Percentiles rank a stretch among this genome's conserved stretches.
phyloP scores from a whole-genome alignment of 169 alveolate genomes.

The Cyclospora cayetanensis region DNA sequence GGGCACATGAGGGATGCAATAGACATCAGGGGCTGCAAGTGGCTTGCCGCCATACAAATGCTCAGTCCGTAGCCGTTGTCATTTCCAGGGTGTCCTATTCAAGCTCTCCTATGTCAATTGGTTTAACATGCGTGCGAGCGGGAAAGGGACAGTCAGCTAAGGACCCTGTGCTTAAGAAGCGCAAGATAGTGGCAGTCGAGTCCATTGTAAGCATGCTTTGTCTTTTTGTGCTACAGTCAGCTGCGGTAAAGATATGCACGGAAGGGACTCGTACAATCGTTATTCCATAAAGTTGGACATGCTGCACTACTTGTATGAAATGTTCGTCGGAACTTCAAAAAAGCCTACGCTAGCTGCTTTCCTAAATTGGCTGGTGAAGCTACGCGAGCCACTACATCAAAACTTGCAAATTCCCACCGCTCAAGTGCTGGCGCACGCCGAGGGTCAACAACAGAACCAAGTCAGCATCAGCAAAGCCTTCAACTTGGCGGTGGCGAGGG shows the following conservation, averaged over 20 bases:
- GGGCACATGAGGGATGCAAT: too few relatives aligned
- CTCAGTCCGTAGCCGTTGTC: too few relatives aligned
- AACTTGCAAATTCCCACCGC: slow-evolving; percentile 49
- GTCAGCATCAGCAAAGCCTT: slow-evolving; percentile 51
- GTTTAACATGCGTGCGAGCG: too few relatives aligned
- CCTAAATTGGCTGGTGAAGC: slow-evolving; percentile 29
- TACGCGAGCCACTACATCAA: slow-evolving; percentile 47
- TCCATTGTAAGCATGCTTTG: too few relatives aligned
- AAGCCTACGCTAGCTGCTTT: background rate
- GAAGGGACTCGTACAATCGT: slow-evolving; percentile 27
- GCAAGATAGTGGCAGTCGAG: too few relatives aligned
- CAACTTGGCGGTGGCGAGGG: slow-evolving; percentile 15
- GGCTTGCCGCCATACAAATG: too few relatives aligned
- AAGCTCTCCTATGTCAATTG: too few relatives aligned
- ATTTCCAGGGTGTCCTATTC: too few relatives aligned
- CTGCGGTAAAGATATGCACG: slow-evolving; percentile 38
- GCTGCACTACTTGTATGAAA: slow-evolving; percentile 17
- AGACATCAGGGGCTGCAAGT: too few relatives aligned
- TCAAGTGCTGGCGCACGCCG: slow-evolving; percentile 21
- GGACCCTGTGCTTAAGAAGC: too few relatives aligned
- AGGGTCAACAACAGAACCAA: slow-evolving; percentile 53
- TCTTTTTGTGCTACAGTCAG: slow-evolving; percentile 52
- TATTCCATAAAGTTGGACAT: slow-evolving; percentile 51
- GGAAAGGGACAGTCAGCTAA: too few relatives aligned
- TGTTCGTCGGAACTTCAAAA: slow-evolving; percentile 13